phyloP scores from a whole-genome alignment of 805 yeast species.

The Yarrowia bubula region DNA sequence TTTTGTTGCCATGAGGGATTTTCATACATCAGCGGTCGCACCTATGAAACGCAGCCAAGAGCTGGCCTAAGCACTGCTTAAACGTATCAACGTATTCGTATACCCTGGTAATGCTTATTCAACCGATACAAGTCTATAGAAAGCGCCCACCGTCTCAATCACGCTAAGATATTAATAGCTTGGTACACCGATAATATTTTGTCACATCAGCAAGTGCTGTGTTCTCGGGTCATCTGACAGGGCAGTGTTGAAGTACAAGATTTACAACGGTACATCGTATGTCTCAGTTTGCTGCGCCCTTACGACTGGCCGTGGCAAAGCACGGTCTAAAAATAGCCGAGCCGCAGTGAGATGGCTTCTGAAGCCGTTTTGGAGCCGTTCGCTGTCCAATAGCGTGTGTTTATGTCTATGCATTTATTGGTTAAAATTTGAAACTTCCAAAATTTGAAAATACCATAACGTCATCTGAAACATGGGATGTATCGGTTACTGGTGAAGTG shows the following conservation, averaged over 20 bases:
- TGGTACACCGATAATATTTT: no score
- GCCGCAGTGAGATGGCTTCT: background rate
- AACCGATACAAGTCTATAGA: no score
- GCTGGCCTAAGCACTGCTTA: constrained; percentile 2
- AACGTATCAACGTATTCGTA: background rate
- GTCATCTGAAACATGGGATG: no score
- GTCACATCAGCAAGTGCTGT: no score
- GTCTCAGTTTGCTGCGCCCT: constrained; percentile 13
- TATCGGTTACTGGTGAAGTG: no score
- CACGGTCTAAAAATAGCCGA: background rate
- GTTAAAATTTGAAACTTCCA: no score
- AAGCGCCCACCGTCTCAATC: no score
- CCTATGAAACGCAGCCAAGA: background rate
- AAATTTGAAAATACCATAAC: no score
- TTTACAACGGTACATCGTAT: constrained; percentile 9
- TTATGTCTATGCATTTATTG: no score
- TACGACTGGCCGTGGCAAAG: background rate
- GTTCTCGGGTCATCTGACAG: background rate
- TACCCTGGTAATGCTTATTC: no score
- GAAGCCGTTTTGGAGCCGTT: background rate
- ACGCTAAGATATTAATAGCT: no score
- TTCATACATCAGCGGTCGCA: background rate
- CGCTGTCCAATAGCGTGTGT: no score
- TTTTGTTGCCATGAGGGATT: constrained; percentile 4
- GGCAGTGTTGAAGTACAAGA: background rate